Percentiles rank a stretch among this genome's conserved stretches.
These are phyloP conservation scores for Melanogaster broomeanus DNA, from an alignment of 768 basidiomycete species.

Conservation along the genomic window DNA sequence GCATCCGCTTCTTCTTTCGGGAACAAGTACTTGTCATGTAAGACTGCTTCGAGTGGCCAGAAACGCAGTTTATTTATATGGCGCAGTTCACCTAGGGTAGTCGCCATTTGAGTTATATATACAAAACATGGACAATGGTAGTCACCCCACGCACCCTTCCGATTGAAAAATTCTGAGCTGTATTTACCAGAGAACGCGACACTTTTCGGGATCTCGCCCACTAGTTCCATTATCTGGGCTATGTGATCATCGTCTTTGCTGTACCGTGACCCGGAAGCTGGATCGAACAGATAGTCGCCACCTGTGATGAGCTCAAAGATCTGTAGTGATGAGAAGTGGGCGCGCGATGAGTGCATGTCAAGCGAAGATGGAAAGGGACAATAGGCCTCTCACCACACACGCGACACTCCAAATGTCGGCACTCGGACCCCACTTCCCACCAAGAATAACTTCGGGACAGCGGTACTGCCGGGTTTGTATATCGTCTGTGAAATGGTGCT, in stretches of 20 bases:
- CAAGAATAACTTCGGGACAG: slow-evolving; percentile 96
- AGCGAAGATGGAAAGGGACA: background rate
- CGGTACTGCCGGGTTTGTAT: slow-evolving; percentile 98
- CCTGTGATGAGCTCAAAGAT: slow-evolving; percentile 95
- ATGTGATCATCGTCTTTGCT: slow-evolving; percentile 98
- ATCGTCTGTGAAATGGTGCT: slow-evolving; percentile 98
- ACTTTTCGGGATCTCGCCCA: slow-evolving; percentile 85
- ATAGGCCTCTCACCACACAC: slow-evolving; percentile 69
- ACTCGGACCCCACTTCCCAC: slow-evolving; percentile 93
- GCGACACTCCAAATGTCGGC: slow-evolving; percentile 98
- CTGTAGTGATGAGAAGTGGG: slow-evolving; percentile 37
- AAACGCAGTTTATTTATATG: slow-evolving; percentile 93
- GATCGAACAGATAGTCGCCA: slow-evolving; percentile 98
- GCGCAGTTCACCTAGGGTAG: slow-evolving; percentile 69
- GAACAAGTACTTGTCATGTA: slow-evolving; percentile 96
- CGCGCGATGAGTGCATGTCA: background rate
- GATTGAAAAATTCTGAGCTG: slow-evolving; percentile 91
- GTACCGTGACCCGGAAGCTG: slow-evolving; percentile 91
- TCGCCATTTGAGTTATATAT: slow-evolving; percentile 8
- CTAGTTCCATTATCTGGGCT: slow-evolving; percentile 95
- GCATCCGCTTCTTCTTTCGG: slow-evolving; percentile 78
- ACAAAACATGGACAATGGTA: background rate
- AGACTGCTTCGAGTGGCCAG: slow-evolving; percentile 81
- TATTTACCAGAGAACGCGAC: slow-evolving; percentile 92
- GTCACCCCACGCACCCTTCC: slow-evolving; percentile 66